Percentiles rank a stretch among this genome's conserved stretches.
These are phyloP conservation scores for Solanum appendiculatum DNA, from an alignment of 257 asterid genomes.

Conservation along the genomic window DNA sequence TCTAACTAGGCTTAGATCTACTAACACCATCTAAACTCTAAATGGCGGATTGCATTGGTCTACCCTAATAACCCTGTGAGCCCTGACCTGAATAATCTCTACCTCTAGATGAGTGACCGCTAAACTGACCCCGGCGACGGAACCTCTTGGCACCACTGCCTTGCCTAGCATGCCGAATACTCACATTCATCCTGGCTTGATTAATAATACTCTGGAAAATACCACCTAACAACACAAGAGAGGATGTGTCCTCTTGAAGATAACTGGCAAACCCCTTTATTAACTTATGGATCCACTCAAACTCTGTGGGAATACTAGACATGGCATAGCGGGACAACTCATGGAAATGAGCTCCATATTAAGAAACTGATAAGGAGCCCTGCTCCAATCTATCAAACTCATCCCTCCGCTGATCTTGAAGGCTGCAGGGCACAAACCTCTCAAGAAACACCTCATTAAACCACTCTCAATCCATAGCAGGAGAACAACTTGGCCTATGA, in stretches of 20 bases:
- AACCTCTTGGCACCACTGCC: background rate
- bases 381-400: too few species aligned
- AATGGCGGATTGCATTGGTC: background rate
- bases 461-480: background rate
- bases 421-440: background rate
- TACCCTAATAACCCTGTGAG: background rate
- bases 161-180: too few species aligned
- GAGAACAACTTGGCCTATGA: background rate
- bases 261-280: too few species aligned
- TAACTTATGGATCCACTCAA: background rate
- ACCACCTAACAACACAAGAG: background rate
- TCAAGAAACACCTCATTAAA: background rate
- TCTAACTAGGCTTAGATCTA: too few species aligned
- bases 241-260: background rate
- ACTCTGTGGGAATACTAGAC: background rate
- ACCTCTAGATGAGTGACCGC: background rate
- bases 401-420: background rate
- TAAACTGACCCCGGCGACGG: background rate
- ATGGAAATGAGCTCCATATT: background rate
- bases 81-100: background rate
- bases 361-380: background rate
- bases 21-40: background rate
- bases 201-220: too few species aligned
- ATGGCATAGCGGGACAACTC: background rate
- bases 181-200: background rate